Conservation (phyloP, 257 asterid species). For the Capsicum rhomboideum region DNA sequence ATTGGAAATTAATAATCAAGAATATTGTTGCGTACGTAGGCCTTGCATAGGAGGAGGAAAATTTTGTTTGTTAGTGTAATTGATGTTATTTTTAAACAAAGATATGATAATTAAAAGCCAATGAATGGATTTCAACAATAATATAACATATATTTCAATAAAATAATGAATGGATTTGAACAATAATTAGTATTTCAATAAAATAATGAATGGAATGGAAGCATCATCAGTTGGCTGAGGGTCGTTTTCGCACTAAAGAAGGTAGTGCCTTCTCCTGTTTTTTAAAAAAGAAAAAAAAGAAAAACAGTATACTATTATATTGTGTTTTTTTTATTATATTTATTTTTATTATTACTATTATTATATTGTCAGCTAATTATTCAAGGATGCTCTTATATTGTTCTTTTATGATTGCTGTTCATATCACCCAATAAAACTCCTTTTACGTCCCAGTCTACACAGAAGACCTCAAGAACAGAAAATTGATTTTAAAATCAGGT, state of each 20-base stretch:
- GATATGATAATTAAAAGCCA: conserved; percentile 3
- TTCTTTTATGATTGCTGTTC: neutral
- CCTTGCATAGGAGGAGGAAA: neutral
- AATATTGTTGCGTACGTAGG: neutral
- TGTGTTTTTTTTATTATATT: neutral
- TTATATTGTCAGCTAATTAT: neutral
- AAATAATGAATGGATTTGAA: neutral
- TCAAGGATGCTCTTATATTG: neutral
- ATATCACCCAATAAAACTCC: neutral
- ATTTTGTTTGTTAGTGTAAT: neutral
- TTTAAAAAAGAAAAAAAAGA: neutral
- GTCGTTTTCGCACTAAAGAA: conserved; percentile 22
- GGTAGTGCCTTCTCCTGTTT: neutral
- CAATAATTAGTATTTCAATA: no score
- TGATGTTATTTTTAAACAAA: neutral
- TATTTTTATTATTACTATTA: neutral
- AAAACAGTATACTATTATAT: neutral
- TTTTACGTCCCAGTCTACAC: neutral
- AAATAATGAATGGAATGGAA: conserved; percentile 7
- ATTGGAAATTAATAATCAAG: neutral
- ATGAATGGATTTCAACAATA: neutral
- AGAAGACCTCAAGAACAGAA: neutral
- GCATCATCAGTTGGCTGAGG: conserved; percentile 18
- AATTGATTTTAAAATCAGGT: neutral
- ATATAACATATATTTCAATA: no score